Evolutionary conservation across 2,329 filamentous ascomycete genomes (phyloP), one percentile per base, ranked within the genome.

Genomic region (Rugonectria rugulosa): DNA sequence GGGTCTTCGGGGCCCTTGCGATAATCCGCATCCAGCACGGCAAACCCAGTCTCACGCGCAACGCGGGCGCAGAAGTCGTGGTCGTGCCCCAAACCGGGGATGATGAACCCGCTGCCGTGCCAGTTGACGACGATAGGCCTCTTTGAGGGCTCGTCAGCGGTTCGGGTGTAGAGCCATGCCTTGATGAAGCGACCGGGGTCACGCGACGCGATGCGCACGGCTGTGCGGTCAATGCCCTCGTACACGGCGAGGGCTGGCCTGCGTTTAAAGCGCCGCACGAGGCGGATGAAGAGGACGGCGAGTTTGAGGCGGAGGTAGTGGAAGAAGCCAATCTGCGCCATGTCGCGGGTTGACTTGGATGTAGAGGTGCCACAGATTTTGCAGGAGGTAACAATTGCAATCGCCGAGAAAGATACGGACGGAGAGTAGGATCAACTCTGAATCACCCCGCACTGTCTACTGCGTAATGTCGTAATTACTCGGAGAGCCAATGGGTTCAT

Each of bases 1-100:
- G 70, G 65, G 51, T 73, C 46, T 23, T 73, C 67, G 0, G 78
- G 78, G 1, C 72, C 71, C 52, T 74, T 69, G 34, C 74, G 73
- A 61, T 80, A 77, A 26, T 72, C 65, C 8, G 72, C 66, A 60
- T 71, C 65, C 12, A 71, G 41, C 3, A 68, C 62, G 12, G 56
- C 7, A 36, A 71, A 61, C 2, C 56, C 57, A 2, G 68, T 65
- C 7, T 70, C 60, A n/a, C 61, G 53, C 11, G 69, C 66, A 12
- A 77, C 57, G 37, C 60, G 65, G 6, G 62, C 63, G 51, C 73
- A 76, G 63, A 70, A 79, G 7, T 52, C 41, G 29, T 71, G 65
- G 56, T 79, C 75, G 46, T 50, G 65, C 41, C 75, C 75, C 41
- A 74, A 70, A 14, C 68, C 42, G 8, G 68, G 65, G 15, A 72